These are phyloP conservation scores for Letharia columbiana DNA, from an alignment of 495 filamentous ascomycete species.

Conservation along the genomic window DNA sequence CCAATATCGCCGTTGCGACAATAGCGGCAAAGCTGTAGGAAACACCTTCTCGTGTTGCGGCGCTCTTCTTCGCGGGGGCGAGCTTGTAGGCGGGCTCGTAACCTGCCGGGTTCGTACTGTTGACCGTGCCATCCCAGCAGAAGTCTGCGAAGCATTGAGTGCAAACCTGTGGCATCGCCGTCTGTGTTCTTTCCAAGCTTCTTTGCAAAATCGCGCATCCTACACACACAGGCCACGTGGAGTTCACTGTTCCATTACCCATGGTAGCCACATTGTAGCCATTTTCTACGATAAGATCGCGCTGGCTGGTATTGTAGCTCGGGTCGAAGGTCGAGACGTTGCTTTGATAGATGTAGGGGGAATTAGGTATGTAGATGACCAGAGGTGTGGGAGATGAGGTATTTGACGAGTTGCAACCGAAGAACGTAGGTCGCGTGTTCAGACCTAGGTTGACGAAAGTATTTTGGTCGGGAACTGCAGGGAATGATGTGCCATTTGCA, in stretches of 20 bases:
- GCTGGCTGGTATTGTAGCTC: slow-evolving; percentile 50
- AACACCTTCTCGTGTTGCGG: slow-evolving; percentile 16
- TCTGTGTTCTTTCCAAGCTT: slow-evolving; percentile 58
- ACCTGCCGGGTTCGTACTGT: slow-evolving; percentile 30
- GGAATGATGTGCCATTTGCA: slow-evolving; percentile 77
- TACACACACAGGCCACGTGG: slow-evolving; percentile 67
- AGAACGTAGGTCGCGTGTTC: slow-evolving; percentile 83
- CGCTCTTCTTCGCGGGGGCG: slow-evolving; percentile 20
- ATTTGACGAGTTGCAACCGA: slow-evolving; percentile 75
- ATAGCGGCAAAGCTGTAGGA: slow-evolving; percentile 24
- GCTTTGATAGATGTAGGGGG: slow-evolving; percentile 61
- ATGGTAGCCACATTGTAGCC: slow-evolving; percentile 74
- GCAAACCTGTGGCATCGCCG: slow-evolving; percentile 57
- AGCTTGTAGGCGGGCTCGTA: slow-evolving; percentile 31
- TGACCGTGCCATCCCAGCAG: slow-evolving; percentile 77
- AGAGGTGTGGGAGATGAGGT: slow-evolving; percentile 51
- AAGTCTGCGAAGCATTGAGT: slow-evolving; percentile 65
- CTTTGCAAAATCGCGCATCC: slow-evolving; percentile 82
- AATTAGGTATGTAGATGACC: slow-evolving; percentile 85
- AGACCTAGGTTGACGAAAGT: slow-evolving; percentile 83
- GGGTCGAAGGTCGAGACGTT: slow-evolving; percentile 70
- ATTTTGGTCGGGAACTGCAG: slow-evolving; percentile 67
- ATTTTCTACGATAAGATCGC: slow-evolving; percentile 73
- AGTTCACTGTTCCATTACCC: slow-evolving; percentile 67
- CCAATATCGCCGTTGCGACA: slow-evolving; percentile 23